phyloP scores from a whole-genome alignment of 2,329 filamentous ascomycete species.

The Gyromitra esculenta region DNA sequence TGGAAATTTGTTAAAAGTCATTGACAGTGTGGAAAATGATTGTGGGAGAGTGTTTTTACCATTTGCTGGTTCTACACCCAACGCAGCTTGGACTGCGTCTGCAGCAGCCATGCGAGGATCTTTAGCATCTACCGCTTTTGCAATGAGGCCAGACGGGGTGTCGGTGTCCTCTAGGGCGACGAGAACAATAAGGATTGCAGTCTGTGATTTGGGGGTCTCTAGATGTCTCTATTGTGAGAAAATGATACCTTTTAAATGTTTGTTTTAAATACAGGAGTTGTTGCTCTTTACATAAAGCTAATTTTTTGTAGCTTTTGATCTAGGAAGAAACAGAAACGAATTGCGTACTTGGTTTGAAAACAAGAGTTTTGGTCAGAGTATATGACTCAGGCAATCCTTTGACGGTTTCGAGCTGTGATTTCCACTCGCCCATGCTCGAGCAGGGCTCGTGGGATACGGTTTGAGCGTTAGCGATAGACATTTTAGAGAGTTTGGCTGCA shows the following conservation, averaged over 20 bases:
- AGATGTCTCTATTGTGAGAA: conserved; percentile 41
- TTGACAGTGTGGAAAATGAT: neutral
- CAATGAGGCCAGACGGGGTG: conserved; percentile 54
- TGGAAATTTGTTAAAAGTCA: conserved; percentile 26
- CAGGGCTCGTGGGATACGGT: conserved; percentile 56
- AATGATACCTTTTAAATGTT: neutral
- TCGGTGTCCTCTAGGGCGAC: conserved; percentile 57
- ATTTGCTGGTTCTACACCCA: conserved; percentile 55
- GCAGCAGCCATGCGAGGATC: conserved; percentile 57
- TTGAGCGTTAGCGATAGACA: conserved; percentile 52
- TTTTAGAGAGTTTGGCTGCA: conserved; percentile 46
- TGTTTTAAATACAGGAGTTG: neutral
- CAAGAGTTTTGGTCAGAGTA: conserved; percentile 57
- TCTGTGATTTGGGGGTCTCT: conserved; percentile 58
- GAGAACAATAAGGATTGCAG: conserved; percentile 55
- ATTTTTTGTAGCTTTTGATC: neutral
- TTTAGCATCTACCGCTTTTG: conserved; percentile 56
- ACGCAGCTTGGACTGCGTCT: conserved; percentile 54
- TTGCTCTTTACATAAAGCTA: neutral
- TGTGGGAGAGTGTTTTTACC: conserved; percentile 43
- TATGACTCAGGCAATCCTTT: conserved; percentile 55
- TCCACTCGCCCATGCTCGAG: conserved; percentile 57
- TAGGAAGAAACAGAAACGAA: conserved; percentile 4
- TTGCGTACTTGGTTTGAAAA: conserved; percentile 58
- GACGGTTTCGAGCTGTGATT: conserved; percentile 53